These are phyloP conservation scores for Salisapilia sapeloensis DNA, from an alignment of 352 stramenopile species.

Conservation along the genomic window DNA sequence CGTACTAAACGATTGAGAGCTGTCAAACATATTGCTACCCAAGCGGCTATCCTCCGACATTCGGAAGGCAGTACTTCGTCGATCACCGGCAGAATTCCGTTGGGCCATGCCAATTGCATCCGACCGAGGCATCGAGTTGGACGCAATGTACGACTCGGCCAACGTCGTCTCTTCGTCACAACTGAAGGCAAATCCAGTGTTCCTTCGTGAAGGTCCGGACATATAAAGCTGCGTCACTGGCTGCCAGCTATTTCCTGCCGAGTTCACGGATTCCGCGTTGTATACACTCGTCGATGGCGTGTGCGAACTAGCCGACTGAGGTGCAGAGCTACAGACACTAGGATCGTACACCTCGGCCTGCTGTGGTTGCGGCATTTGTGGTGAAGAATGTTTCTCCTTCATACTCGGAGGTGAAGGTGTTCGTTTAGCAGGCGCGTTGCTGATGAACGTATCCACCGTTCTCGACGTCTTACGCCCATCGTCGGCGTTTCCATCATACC, in stretches of 20 bases:
- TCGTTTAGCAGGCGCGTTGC: too few relatives aligned
- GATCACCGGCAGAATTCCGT: conserved; percentile 18
- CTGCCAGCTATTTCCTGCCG: background rate
- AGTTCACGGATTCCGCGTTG: conserved; percentile 7
- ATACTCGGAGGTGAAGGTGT: too few relatives aligned
- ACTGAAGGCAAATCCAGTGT: conserved; percentile 68
- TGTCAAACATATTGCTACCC: too few relatives aligned
- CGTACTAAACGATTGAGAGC: too few relatives aligned
- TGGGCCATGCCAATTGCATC: conserved; percentile 43
- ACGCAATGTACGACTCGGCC: conserved; percentile 72
- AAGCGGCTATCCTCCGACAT: too few relatives aligned
- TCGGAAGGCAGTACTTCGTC: background rate
- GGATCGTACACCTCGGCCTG: conserved; percentile 3
- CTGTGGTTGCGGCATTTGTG: conserved; percentile 1
- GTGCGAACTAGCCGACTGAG: conserved; percentile 8
- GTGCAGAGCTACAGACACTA: conserved; percentile 8
- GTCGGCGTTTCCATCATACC: too few relatives aligned
- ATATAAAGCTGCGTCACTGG: conserved; percentile 10
- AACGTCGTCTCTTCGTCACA: conserved; percentile 72
- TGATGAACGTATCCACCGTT: too few relatives aligned
- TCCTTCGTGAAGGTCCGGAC: conserved; percentile 15
- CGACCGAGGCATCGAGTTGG: conserved; percentile 49
- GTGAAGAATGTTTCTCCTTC: too few relatives aligned
- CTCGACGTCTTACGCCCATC: too few relatives aligned
- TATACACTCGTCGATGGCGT: conserved; percentile 54